phyloP scores from a whole-genome alignment of 306 rosid genomes.

The Comarum palustre region DNA sequence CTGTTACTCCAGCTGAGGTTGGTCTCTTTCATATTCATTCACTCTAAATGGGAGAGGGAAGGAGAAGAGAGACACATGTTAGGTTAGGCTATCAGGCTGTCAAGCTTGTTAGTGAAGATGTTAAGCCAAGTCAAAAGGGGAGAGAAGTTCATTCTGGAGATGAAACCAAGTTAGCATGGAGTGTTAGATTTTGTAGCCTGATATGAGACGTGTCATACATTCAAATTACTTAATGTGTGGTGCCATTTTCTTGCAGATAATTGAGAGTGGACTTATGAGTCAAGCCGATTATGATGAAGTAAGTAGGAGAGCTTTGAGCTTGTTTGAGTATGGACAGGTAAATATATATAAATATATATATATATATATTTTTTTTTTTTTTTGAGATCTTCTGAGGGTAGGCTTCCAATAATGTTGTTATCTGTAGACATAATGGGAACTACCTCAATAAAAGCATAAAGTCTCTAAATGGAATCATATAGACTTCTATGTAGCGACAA shows the following conservation, averaged over 20 bases:
- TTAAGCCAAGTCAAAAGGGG: not conserved
- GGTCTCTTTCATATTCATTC: not conserved
- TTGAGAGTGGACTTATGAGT: conserved; percentile 66
- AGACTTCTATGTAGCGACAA: not conserved
- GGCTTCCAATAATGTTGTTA: not conserved
- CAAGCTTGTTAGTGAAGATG: not conserved
- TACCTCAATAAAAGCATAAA: not conserved
- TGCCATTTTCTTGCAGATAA: conserved; percentile 53
- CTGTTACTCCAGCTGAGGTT: conserved; percentile 88
- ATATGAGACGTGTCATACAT: not conserved
- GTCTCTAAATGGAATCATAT: not conserved
- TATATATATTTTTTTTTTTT: not conserved
- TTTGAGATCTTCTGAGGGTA: not conserved
- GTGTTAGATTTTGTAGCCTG: not conserved
- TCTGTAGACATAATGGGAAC: not conserved
- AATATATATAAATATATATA: too few species aligned
- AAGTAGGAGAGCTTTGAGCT: conserved; percentile 64
- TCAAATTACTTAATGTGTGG: conserved; percentile 16
- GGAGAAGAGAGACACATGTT: not conserved
- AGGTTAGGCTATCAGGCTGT: not conserved
- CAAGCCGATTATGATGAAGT: conserved; percentile 77
- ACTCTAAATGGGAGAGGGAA: not conserved
- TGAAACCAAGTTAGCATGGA: not conserved
- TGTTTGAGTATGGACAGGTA: conserved; percentile 95
- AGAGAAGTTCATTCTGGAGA: not conserved